Base-by-base conservation (phyloP, 805 yeast species). In the Isabelozyma rhagii region DNA sequence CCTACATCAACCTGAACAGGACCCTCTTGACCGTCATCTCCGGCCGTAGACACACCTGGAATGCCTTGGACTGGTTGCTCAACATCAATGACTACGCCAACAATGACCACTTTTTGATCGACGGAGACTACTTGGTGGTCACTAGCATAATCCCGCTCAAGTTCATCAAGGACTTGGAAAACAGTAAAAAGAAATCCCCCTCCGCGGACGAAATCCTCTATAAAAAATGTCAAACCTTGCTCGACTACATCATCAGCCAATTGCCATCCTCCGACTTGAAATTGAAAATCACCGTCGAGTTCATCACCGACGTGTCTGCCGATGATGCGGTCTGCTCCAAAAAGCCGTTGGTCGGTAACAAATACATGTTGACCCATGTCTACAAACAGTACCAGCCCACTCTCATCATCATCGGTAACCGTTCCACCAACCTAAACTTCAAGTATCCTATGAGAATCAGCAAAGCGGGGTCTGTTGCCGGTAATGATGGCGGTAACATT, bases 1-100 rank as follows among this genome's bases (percentile, higher is more conserved):
- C 36, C 36, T 27, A 51, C 48, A 15, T 31, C 10, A 27, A 47
- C 38, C 54, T 51, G 44, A 55, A 56, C 25, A 47, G 79, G 11
- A 73, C 77, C 9, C 52, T 74, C 18, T 61, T 74, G 18, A 63
- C 73, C 3, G 62, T 71, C 3, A 59, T 74, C 15, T 66, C 70
- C 9, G 79, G 79, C 7, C 61, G 78, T 49, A 64, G 61, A 44
- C 79, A 74, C 55, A 63, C 77, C n/a, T 74, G 78, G 79, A 72
- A 70, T 51, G 55, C 74, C 13, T 40, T 72, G 3, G 72, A 71
- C 50, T 74, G 76, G 76, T 57, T 74, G 43, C 57, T 70, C 39
- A 55, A 55, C 4, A 14, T 11, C 39, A 38, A 17, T 1, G 21
- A 41, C 44, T n/a, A 27, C 14, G 11, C 31, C 28, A 53, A 9